Percentiles rank a stretch among this genome's conserved stretches.
Conservation (phyloP, 768 basidiomycete genomes). For the Lentinula edodes region DNA sequence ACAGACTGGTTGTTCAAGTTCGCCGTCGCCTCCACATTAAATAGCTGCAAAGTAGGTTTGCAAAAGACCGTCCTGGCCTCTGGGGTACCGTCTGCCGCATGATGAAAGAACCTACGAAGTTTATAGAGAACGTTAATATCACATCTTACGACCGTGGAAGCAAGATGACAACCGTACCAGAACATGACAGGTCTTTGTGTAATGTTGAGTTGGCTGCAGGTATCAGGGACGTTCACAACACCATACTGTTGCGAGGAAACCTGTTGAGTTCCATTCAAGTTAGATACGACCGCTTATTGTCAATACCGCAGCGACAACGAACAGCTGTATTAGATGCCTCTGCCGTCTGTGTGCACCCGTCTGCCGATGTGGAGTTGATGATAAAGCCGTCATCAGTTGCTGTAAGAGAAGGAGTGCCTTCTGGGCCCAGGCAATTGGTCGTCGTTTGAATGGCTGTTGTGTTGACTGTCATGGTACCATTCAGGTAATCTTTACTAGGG, state of each 20-base stretch:
- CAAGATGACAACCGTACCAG: conserved; percentile 35
- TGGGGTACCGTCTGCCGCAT: conserved; percentile 17
- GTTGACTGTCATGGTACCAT: conserved; percentile 47
- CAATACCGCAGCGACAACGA: neutral
- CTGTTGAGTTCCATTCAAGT: conserved; percentile 12
- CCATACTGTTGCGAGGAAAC: conserved; percentile 43
- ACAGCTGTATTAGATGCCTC: neutral
- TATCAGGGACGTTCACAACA: conserved; percentile 27
- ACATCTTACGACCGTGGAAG: neutral
- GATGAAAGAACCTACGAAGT: conserved; percentile 34
- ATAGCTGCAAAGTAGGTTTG: conserved; percentile 39
- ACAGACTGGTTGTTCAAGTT: conserved; percentile 39
- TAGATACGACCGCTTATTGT: neutral
- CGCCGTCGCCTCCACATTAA: conserved; percentile 36
- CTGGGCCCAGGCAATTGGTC: conserved; percentile 41
- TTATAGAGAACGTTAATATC: neutral
- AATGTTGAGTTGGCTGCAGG: conserved; percentile 27
- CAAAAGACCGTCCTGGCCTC: conserved; percentile 55
- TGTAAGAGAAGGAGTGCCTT: conserved; percentile 18
- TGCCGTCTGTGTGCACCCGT: conserved; percentile 36
- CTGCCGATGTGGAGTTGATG: conserved; percentile 38
- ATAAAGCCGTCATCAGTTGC: conserved; percentile 17
- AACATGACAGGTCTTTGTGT: conserved; percentile 57
- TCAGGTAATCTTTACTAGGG: conserved; percentile 35
- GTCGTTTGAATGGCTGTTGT: conserved; percentile 46